Conservation (phyloP, 2,329 filamentous ascomycete genomes). For the Knufia petricola region DNA sequence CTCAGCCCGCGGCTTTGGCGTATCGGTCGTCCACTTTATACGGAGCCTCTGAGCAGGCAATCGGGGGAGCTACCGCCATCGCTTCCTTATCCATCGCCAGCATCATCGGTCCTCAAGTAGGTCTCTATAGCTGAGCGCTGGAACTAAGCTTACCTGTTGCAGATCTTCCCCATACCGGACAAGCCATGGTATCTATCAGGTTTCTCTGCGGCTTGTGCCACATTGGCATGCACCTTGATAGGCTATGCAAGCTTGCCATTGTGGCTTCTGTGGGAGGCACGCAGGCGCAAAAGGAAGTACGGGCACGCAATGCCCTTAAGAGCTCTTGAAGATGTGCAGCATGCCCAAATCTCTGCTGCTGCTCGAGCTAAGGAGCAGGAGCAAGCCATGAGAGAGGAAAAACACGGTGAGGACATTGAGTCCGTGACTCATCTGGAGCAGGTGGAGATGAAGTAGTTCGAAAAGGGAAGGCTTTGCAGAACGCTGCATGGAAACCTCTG, state of each 20-base stretch:
- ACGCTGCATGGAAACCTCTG: no score
- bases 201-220: slow-evolving; percentile 15
- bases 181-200: slow-evolving; percentile 17
- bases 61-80: slow-evolving; percentile 20
- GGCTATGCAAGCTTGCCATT: slow-evolving; percentile 15
- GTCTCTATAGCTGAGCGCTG: slow-evolving; percentile 3
- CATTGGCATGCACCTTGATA: slow-evolving; percentile 16
- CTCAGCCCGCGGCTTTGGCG: slow-evolving; percentile 16
- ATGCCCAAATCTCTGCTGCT: slow-evolving; percentile 9
- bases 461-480: slow-evolving; percentile 1
- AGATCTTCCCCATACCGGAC: slow-evolving; percentile 14
- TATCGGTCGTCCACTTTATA: slow-evolving; percentile 19
- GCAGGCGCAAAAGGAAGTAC: slow-evolving; percentile 16
- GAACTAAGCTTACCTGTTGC: not conserved
- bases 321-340: slow-evolving; percentile 15
- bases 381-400: slow-evolving; percentile 2
- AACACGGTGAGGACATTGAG: not conserved
- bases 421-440: not conserved
- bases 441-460: slow-evolving; percentile 5
- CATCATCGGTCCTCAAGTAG: slow-evolving; percentile 19
- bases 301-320: slow-evolving; percentile 19
- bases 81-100: slow-evolving; percentile 21
- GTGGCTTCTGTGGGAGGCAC: slow-evolving; percentile 15
- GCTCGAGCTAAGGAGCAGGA: not conserved
- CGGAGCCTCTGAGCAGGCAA: slow-evolving; percentile 21